Conservation (phyloP, 2,329 filamentous ascomycete genomes). For the Saccharata proteae region DNA sequence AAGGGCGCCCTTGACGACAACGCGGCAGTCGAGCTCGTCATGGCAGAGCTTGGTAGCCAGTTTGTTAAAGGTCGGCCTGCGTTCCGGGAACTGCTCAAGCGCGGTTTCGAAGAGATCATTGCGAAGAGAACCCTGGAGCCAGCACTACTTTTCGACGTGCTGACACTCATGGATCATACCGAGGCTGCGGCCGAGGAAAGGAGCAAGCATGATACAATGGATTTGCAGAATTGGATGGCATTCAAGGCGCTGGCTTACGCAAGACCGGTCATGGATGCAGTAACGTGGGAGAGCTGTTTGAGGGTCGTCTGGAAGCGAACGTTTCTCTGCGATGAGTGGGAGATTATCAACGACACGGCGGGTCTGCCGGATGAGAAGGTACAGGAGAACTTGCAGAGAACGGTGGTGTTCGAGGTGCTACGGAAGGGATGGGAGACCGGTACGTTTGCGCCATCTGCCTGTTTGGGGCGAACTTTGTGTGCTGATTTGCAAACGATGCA, state of each 20-base stretch:
- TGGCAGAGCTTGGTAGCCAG: slow-evolving; percentile 46
- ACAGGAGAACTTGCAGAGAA: slow-evolving; percentile 45
- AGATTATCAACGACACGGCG: slow-evolving; percentile 62
- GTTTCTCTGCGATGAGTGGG: slow-evolving; percentile 77
- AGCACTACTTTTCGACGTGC: slow-evolving; percentile 54
- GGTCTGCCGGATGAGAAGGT: slow-evolving; percentile 60
- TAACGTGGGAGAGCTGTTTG: slow-evolving; percentile 35
- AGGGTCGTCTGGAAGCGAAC: slow-evolving; percentile 79
- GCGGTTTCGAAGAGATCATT: slow-evolving; percentile 57
- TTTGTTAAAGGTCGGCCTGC: slow-evolving; percentile 42
- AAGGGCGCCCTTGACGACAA: slow-evolving; percentile 65
- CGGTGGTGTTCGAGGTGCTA: slow-evolving; percentile 57
- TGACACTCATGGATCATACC: slow-evolving; percentile 63
- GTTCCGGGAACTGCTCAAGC: slow-evolving; percentile 59
- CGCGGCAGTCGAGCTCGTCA: slow-evolving; percentile 63
- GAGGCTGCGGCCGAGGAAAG: slow-evolving; percentile 25
- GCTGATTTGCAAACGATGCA: slow-evolving; percentile 4
- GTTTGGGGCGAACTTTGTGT: slow-evolving; percentile 2
- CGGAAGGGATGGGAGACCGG: slow-evolving; percentile 51
- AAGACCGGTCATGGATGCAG: slow-evolving; percentile 36
- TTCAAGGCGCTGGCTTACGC: slow-evolving; percentile 51
- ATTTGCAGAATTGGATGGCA: slow-evolving; percentile 26
- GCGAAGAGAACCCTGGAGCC: slow-evolving; percentile 54
- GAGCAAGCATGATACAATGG: slow-evolving; percentile 38
- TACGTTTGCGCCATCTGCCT: slow-evolving; percentile 28